phyloP scores from a whole-genome alignment of 1,284 basidiomycete genomes.

The Ustanciosporium gigantosporum region DNA sequence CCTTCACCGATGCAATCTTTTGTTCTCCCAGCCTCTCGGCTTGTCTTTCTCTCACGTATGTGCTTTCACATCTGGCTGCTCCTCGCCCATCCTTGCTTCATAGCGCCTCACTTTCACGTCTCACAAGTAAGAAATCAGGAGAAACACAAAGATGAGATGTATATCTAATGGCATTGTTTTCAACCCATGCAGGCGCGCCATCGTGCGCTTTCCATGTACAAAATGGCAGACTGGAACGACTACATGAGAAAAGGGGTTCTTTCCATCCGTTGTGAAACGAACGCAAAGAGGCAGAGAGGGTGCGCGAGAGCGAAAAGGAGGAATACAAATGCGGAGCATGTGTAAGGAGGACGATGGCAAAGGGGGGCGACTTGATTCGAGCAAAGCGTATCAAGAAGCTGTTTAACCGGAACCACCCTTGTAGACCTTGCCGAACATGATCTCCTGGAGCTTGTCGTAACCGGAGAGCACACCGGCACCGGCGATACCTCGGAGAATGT shows the following conservation, averaged over 20 bases:
- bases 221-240: not conserved
- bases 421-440: slow-evolving; percentile 63
- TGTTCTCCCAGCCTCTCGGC: too few species aligned
- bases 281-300: not conserved
- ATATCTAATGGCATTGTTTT: not conserved
- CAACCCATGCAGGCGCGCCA: not conserved
- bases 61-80: too few species aligned
- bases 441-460: slow-evolving; percentile 76
- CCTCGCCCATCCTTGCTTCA: too few species aligned
- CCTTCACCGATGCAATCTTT: too few species aligned
- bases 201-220: not conserved
- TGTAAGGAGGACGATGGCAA: not conserved
- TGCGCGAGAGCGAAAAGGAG: not conserved
- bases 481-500: slow-evolving; percentile 96
- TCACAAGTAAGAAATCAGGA: too few species aligned
- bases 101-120: too few species aligned
- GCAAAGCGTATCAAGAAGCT: not conserved
- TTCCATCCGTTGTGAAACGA: too few species aligned
- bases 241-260: too few species aligned
- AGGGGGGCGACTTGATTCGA: not conserved
- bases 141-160: too few species aligned
- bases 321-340: not conserved
- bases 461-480: slow-evolving; percentile 94
- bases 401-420: slow-evolving; percentile 48
- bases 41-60: too few species aligned